Evolutionary conservation across 768 basidiomycete species (phyloP).

Genomic region (Paxillus involutus): DNA sequence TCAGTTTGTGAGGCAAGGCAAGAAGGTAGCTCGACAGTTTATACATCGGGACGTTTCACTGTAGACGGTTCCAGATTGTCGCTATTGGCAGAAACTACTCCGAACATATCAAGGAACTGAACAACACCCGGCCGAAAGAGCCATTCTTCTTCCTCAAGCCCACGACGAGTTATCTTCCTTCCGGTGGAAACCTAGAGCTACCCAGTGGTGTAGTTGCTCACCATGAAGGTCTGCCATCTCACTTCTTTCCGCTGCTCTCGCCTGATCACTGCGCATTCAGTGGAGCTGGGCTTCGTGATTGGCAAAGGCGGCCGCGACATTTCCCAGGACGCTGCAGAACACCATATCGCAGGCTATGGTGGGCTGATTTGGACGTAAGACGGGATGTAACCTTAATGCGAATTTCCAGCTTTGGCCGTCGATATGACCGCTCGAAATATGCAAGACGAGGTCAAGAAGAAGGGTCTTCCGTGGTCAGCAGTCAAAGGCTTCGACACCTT

Average conservation of each 20-base stretch:
- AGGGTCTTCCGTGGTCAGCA: slow-evolving; percentile 95
- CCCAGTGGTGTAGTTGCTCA: slow-evolving; percentile 83
- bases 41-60: not conserved
- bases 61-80: slow-evolving; percentile 59
- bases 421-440: slow-evolving; percentile 97
- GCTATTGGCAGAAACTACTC: slow-evolving; percentile 96
- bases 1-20: slow-evolving; percentile 45
- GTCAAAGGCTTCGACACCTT: slow-evolving; percentile 98
- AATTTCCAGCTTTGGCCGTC: slow-evolving; percentile 68
- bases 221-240: slow-evolving; percentile 70
- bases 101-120: slow-evolving; percentile 89
- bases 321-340: slow-evolving; percentile 62
- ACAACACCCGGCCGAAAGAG: slow-evolving; percentile 82
- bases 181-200: slow-evolving; percentile 82
- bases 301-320: slow-evolving; percentile 87
- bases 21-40: slow-evolving; percentile 35
- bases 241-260: not conserved
- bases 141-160: slow-evolving; percentile 99
- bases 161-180: slow-evolving; percentile 80
- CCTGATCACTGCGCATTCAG: slow-evolving; percentile 34
- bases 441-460: slow-evolving; percentile 90
- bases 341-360: slow-evolving; percentile 93
- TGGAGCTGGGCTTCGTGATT: slow-evolving; percentile 97
- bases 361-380: slow-evolving; percentile 11
- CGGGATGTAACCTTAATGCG: no score